Conservation (phyloP, 1,284 basidiomycete genomes). For the Ceratobasidium sp. region DNA sequence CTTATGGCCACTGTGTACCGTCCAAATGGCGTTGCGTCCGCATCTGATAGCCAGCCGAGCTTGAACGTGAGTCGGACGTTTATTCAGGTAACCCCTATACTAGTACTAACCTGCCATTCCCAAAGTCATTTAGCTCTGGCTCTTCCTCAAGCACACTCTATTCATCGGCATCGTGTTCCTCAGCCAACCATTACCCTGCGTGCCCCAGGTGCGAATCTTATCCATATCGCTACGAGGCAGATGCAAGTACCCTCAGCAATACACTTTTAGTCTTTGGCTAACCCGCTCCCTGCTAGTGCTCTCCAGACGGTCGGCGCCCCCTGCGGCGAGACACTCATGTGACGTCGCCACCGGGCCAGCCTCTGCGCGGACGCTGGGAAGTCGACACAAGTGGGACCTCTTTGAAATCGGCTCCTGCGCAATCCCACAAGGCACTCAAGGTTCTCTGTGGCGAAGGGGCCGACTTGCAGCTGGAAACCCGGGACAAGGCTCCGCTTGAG, state of each 20-base stretch:
- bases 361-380: slow-evolving; percentile 34
- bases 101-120: slow-evolving; percentile 20
- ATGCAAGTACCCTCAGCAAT: slow-evolving; percentile 4
- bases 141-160: slow-evolving; percentile 35
- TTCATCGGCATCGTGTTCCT: slow-evolving; percentile 32
- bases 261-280: neutral
- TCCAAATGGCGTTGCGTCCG: slow-evolving; percentile 25
- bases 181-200: slow-evolving; percentile 33
- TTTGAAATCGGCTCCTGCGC: slow-evolving; percentile 3
- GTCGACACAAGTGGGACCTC: slow-evolving; percentile 29
- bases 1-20: slow-evolving; percentile 29
- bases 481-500: slow-evolving; percentile 24
- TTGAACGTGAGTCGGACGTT: slow-evolving; percentile 25
- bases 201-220: slow-evolving; percentile 35
- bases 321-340: slow-evolving; percentile 36
- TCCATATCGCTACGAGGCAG: slow-evolving; percentile 35
- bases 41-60: slow-evolving; percentile 36
- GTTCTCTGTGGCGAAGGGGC: slow-evolving; percentile 9
- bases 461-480: slow-evolving; percentile 23
- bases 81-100: neutral
- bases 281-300: slow-evolving; percentile 14
- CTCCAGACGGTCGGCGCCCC: slow-evolving; percentile 30
- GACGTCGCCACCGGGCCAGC: slow-evolving; percentile 19
- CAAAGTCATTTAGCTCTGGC: slow-evolving; percentile 35
- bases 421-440: slow-evolving; percentile 35